Conservation (phyloP, 2,329 filamentous ascomycete species). For the Hymenoscyphus fraxineus region DNA sequence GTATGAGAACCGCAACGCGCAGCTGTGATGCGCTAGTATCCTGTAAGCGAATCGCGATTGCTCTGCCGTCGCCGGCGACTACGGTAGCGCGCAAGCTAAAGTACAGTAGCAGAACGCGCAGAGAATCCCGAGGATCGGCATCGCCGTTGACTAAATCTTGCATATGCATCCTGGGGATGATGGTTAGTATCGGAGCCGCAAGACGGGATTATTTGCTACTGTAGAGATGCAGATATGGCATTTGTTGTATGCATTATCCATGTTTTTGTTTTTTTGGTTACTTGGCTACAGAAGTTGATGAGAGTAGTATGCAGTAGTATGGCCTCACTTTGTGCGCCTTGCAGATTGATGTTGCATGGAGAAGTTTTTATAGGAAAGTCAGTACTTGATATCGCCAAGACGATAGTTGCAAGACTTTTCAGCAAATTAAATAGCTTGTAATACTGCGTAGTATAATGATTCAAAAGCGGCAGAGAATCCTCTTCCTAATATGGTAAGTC, state of each 20-base stretch:
- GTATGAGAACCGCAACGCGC: neutral
- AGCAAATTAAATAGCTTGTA: no score
- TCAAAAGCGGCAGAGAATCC: no score
- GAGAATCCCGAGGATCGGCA: neutral
- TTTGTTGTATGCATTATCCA: neutral
- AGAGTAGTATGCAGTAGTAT: neutral
- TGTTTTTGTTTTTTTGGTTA: neutral
- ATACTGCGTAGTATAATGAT: no score
- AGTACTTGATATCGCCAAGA: no score
- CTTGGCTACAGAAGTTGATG: neutral
- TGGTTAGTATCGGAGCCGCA: neutral
- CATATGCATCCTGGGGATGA: neutral
- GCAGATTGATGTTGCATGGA: no score
- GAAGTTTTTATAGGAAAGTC: no score
- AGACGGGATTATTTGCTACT: neutral
- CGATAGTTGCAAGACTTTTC: no score
- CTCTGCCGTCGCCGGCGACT: neutral
- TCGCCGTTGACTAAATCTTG: neutral
- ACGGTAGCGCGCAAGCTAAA: neutral
- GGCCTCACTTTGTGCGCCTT: neutral
- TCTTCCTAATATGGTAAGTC: no score
- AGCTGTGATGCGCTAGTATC: neutral
- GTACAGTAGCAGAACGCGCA: neutral
- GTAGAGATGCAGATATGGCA: neutral
- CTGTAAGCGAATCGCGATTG: neutral